Base-by-base conservation (phyloP, 441 rosid species). In the Mallotus japonicus region DNA sequence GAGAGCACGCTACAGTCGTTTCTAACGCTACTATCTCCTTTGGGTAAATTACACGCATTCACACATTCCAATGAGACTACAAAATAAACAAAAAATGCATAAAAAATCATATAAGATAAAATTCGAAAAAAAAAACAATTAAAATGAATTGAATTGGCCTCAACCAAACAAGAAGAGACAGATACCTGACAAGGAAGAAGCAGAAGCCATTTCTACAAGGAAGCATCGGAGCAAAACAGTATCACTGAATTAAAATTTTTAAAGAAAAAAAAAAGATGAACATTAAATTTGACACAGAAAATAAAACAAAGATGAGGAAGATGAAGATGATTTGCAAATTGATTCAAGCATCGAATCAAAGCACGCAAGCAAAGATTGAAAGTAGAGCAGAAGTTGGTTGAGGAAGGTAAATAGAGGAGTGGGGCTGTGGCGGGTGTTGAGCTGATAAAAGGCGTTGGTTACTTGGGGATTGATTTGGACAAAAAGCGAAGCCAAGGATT, bases 41-140 rank as follows among this genome's bases (percentile, higher is more conserved):
- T 88, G 13, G 85, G 77, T 61, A 91, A 72, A 81, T 92, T 91
- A 78, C 97, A 90, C 75, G 83, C 54, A 80, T 84, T 95, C 82
- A 89, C 91, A 75, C 95, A 95, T 86, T 92, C 98, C 79, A 91
- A 86, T 15, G 93, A 83, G 56, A 90, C 99, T 92, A 79, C 79
- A 83, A 69, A 80, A 60, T 64, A 14, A 56, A 55, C 14, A 63
- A 47, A 4, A 50, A 40, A 63, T 22, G 49, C 42, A 9, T 51
- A 8, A 44, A 44, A 44, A 37, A 37, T 37, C 40, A 37, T 5
- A 37, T 37, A 37, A 37, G 3, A 28, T 28, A 28, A 28, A 28
- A 28, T 28, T 28, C 32, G 32, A 37, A 37, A 37, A 37, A 34
- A 37, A 37, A 0, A 37, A 37, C 6, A 37, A 34, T 34, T 37